These are phyloP conservation scores for Thymus mandschuricus DNA, from an alignment of 257 asterid genomes.

Conservation along the genomic window DNA sequence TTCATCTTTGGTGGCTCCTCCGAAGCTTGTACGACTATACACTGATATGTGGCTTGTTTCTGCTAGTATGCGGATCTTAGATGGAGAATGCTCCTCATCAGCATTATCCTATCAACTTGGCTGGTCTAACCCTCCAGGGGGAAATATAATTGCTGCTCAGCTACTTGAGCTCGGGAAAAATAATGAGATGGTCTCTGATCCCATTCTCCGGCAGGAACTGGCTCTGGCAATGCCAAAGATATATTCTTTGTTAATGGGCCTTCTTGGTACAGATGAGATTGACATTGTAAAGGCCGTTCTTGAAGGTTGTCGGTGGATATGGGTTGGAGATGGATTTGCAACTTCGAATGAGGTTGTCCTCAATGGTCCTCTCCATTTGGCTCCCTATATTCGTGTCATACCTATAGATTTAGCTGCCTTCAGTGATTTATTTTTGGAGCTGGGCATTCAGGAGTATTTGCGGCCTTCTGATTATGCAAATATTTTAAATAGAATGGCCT, in stretches of 20 bases:
- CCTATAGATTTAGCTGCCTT: conserved; percentile 93
- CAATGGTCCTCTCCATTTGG: conserved; percentile 93
- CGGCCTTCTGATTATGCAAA: conserved; percentile 81
- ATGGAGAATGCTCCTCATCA: conserved; percentile 92
- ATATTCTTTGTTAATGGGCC: conserved; percentile 69
- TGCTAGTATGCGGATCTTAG: conserved; percentile 96
- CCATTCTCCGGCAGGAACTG: conserved; percentile 77
- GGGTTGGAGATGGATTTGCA: conserved; percentile 99
- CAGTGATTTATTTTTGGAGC: conserved; percentile 82
- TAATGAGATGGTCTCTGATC: conserved; percentile 77
- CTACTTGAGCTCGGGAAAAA: conserved; percentile 97
- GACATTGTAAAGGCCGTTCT: conserved; percentile 89
- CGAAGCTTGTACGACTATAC: conserved; percentile 81
- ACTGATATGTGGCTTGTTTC: conserved; percentile 93
- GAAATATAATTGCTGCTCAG: conserved; percentile 95
- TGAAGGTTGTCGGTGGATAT: conserved; percentile 95
- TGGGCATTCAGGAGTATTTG: conserved; percentile 78
- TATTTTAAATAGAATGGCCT: conserved; percentile 76
- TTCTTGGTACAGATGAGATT: conserved; percentile 85
- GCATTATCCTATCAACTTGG: conserved; percentile 80
- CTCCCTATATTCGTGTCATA: conserved; percentile 90
- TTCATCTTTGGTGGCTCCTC: conserved; percentile 91
- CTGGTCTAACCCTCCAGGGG: conserved; percentile 94
- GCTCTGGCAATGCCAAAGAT: conserved; percentile 95
- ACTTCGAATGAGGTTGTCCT: conserved; percentile 90